phyloP scores from a whole-genome alignment of 306 rosid genomes.

The Prunus salicina region DNA sequence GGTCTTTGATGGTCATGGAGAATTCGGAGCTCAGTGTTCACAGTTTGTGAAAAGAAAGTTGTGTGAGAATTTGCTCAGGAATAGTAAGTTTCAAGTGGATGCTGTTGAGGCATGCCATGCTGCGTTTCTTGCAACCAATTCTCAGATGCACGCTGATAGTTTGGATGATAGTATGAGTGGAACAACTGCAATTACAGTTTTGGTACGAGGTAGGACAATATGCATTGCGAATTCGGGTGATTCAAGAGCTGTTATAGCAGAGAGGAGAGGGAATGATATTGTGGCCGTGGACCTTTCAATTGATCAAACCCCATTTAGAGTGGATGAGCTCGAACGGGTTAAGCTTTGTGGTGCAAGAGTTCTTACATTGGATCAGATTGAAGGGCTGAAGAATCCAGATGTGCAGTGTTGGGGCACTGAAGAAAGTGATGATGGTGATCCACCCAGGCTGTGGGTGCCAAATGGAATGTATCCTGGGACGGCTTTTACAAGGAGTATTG shows the following conservation, averaged over 20 bases:
- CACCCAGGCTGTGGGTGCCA: slow-evolving; percentile 94
- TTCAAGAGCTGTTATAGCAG: slow-evolving; percentile 89
- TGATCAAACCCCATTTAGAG: slow-evolving; percentile 86
- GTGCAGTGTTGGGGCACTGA: slow-evolving; percentile 94
- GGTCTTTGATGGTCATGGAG: slow-evolving; percentile 96
- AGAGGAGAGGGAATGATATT: slow-evolving; percentile 70
- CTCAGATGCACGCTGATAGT: slow-evolving; percentile 62
- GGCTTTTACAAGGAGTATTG: slow-evolving; percentile 90
- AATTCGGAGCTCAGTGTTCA: slow-evolving; percentile 85
- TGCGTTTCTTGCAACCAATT: slow-evolving; percentile 66
- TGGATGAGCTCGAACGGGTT: slow-evolving; percentile 81
- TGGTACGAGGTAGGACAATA: slow-evolving; percentile 78
- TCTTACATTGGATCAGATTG: slow-evolving; percentile 96
- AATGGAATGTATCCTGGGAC: slow-evolving; percentile 99
- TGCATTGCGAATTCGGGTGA: slow-evolving; percentile 91
- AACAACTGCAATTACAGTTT: slow-evolving; percentile 79
- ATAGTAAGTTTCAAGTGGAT: slow-evolving; percentile 51
- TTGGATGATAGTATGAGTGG: slow-evolving; percentile 98
- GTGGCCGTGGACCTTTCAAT: slow-evolving; percentile 90
- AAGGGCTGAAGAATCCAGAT: slow-evolving; percentile 90
- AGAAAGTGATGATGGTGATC: slow-evolving; percentile 95
- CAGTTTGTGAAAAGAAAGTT: slow-evolving; percentile 76
- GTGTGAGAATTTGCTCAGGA: slow-evolving; percentile 86
- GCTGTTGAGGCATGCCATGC: slow-evolving; percentile 83
- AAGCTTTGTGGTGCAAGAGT: slow-evolving; percentile 95